Percentiles rank a stretch among this genome's conserved stretches.
These are phyloP conservation scores for Apiospora marii DNA, from an alignment of 2,329 filamentous ascomycete species.

Conservation along the genomic window DNA sequence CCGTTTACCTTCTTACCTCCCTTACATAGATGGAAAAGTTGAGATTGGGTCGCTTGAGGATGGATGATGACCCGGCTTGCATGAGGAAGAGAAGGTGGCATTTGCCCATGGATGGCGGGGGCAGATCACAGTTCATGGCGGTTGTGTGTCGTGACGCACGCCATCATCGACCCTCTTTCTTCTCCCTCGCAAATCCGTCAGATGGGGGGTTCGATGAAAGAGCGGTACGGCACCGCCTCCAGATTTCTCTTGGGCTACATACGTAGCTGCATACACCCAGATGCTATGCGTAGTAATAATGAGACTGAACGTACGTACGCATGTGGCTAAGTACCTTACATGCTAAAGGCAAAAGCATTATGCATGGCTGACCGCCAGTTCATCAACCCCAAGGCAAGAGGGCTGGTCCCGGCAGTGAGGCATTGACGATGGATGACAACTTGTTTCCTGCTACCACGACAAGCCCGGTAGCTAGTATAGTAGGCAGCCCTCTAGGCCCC, in stretches of 20 bases:
- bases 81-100: constrained; percentile 24
- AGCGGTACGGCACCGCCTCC: constrained; percentile 20
- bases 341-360: constrained; percentile 23
- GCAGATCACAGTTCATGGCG: constrained; percentile 52
- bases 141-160: constrained; percentile 40
- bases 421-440: constrained; percentile 31
- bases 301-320: background rate
- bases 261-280: constrained; percentile 8
- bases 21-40: background rate
- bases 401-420: constrained; percentile 33
- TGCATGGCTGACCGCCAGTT: constrained; percentile 59
- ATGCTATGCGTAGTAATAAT: background rate
- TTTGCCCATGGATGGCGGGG: constrained; percentile 25
- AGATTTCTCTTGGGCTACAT: background rate
- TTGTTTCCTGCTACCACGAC: constrained; percentile 22
- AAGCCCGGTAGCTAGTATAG: constrained; percentile 11
- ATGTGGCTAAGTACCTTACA: constrained; percentile 18
- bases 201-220: constrained; percentile 12
- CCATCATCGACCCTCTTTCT: constrained; percentile 31
- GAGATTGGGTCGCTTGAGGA: background rate
- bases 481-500: background rate
- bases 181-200: background rate
- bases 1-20: background rate
- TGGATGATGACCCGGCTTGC: background rate
- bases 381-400: constrained; percentile 44